Evolutionary conservation across 1,284 basidiomycete species (phyloP).

Genomic region (Ustanciosporium gigantosporum): DNA sequence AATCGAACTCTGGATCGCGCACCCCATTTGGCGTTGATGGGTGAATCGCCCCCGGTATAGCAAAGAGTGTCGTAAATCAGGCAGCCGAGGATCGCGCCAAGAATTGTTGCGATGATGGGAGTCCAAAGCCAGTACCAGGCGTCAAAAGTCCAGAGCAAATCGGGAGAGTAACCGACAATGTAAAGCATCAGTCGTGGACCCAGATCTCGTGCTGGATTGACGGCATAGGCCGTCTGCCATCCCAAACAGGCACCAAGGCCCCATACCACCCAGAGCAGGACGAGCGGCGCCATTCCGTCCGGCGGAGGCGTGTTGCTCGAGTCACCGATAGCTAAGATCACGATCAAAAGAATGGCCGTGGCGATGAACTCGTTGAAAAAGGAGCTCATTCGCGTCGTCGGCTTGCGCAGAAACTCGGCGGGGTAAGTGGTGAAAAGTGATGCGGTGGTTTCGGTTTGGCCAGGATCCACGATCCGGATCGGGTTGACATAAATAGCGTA

Average conservation of each 20-base stretch:
- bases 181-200: conserved; percentile 69
- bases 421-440: conserved; percentile 73
- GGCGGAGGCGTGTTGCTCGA: conserved; percentile 65
- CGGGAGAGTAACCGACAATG: conserved; percentile 68
- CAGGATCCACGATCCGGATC: conserved; percentile 64
- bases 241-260: conserved; percentile 68
- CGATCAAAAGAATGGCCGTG: conserved; percentile 43
- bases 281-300: conserved; percentile 67
- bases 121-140: conserved; percentile 81
- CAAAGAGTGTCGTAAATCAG: conserved; percentile 61
- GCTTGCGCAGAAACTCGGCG: conserved; percentile 32
- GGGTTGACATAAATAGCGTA: conserved; percentile 79
- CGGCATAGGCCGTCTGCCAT: conserved; percentile 68
- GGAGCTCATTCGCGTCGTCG: conserved; percentile 27
- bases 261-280: conserved; percentile 67
- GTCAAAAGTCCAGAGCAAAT: conserved; percentile 63
- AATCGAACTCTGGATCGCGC: background rate
- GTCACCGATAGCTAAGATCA: conserved; percentile 40
- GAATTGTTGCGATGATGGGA: conserved; percentile 60
- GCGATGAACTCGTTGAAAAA: conserved; percentile 51
- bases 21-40: conserved; percentile 37
- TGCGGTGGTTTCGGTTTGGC: conserved; percentile 65
- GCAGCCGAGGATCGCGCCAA: conserved; percentile 60
- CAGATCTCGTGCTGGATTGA: conserved; percentile 72
- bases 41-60: conserved; percentile 61